Evolutionary conservation across 1,139 yeast species (phyloP), one percentile per base, ranked within the genome.

Genomic region (Candida gigantensis): DNA sequence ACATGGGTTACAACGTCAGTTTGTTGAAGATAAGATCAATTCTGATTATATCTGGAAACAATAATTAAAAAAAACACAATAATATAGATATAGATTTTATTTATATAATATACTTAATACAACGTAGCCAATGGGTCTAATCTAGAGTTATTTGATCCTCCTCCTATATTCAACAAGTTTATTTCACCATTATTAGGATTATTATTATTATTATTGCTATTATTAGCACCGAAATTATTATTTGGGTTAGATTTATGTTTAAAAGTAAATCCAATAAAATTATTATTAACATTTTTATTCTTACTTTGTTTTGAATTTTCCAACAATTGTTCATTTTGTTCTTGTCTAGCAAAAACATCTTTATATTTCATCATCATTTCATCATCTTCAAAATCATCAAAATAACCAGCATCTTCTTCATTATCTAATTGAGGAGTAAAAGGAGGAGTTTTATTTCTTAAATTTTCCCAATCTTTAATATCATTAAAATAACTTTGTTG

Each of bases 321-420:
- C 21, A 92, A 84, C 60, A 89, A 68, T 43, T 76, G 81, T 56
- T 92, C 96, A 53, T 92, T 78, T 49, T 85, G 90, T 39, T 79
- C 86, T 53, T 84, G 88, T 62, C 94, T 83, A 48, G 88, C 90
- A 72, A 89, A 84, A 13, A 94, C 98, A 55, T 94, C 98, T 53
- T 94, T 92, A 65, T 94, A 94, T 62, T 92, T 90, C 50, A 92
- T 90, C 97, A 94, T 90, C 60, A 94, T 96, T 39, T 86, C 90
- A 54, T 90, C 97, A 60, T 88, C 94, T 44, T 87, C 89, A 58
- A 94, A 94, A 59, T 94, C 98, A 62, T 94, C 99, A 59, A 94
- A 94, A 65, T 94, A 94, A 1, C 98, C 99, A 1, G 97, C 97
- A 65, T 94, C 99, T 45, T 90, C 94, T 55, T 94, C 98, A 44